phyloP scores from a whole-genome alignment of 1,284 basidiomycete species.

The Inonotus obliquus region DNA sequence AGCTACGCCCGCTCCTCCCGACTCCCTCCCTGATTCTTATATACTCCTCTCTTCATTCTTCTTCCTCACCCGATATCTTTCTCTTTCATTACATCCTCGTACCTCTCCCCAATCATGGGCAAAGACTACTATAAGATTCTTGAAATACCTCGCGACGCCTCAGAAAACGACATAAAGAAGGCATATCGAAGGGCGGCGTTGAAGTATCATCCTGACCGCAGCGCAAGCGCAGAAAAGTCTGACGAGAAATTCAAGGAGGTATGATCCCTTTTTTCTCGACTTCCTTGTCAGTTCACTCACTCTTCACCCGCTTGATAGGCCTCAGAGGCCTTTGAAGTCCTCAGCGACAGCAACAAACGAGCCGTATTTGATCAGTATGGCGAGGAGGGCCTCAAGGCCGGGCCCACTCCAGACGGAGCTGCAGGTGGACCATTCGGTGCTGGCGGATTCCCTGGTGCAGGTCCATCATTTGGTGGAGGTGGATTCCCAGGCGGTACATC shows the following conservation, averaged over 20 bases:
- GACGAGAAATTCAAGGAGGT: slow-evolving; percentile 93
- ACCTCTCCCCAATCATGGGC: slow-evolving; percentile 48
- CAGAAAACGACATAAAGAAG: slow-evolving; percentile 82
- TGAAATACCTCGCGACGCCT: slow-evolving; percentile 68
- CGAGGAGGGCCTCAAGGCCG: slow-evolving; percentile 89
- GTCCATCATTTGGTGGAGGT: slow-evolving; percentile 38
- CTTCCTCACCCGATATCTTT: background rate
- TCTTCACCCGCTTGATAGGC: slow-evolving; percentile 44
- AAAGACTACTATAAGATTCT: slow-evolving; percentile 82
- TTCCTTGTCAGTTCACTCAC: background rate
- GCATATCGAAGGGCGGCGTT: slow-evolving; percentile 84
- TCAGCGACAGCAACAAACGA: slow-evolving; percentile 91
- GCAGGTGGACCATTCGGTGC: slow-evolving; percentile 37
- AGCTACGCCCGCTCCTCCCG: background rate
- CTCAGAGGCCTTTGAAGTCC: slow-evolving; percentile 95
- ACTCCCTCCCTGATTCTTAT: background rate
- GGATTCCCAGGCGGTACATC: slow-evolving; percentile 48
- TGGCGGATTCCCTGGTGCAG: slow-evolving; percentile 42
- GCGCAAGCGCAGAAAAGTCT: slow-evolving; percentile 78
- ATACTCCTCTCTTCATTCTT: background rate
- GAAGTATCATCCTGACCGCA: slow-evolving; percentile 92
- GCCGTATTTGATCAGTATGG: slow-evolving; percentile 93
- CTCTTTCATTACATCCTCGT: background rate
- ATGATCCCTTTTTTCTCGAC: slow-evolving; percentile 17
- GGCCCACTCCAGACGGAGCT: slow-evolving; percentile 46